Conservation (phyloP, 345 rosid genomes). For the Gossypium stocksii region DNA sequence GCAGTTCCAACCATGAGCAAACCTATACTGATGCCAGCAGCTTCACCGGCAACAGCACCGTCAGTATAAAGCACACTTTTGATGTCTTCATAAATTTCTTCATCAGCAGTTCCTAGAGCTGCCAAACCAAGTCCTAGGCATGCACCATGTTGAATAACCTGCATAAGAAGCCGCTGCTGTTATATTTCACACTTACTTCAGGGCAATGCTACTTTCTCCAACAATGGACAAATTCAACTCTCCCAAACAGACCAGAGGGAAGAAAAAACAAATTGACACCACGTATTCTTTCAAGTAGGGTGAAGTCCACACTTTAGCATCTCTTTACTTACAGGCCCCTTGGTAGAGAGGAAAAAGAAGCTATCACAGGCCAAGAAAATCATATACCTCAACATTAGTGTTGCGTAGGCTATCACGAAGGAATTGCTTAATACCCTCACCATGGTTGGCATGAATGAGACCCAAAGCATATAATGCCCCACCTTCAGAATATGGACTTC, state of each 20-base stretch:
- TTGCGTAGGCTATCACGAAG: conserved; percentile 88
- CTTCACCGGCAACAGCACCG: conserved; percentile 61
- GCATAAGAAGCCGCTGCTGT: conserved; percentile 21
- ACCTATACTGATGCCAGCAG: conserved; percentile 8
- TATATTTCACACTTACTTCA: neutral
- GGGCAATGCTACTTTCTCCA: neutral
- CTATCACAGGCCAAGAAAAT: neutral
- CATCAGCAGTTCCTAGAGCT: conserved; percentile 87
- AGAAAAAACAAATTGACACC: neutral
- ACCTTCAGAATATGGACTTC: conserved; percentile 98
- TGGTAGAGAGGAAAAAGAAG: neutral
- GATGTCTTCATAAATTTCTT: conserved; percentile 86
- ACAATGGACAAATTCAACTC: neutral
- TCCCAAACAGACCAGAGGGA: neutral
- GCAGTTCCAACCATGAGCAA: conserved; percentile 96
- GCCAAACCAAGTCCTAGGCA: conserved; percentile 56
- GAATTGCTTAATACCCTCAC: conserved; percentile 96
- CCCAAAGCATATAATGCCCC: conserved; percentile 98
- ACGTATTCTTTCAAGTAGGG: neutral
- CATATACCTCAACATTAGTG: conserved; percentile 80
- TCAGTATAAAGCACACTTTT: conserved; percentile 83
- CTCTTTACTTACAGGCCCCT: neutral
- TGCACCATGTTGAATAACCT: conserved; percentile 99
- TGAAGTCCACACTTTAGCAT: neutral
- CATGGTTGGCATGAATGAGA: conserved; percentile 98